Base-by-base conservation (phyloP, 2,329 filamentous ascomycete species). In the Colletotrichum nymphaeae region DNA sequence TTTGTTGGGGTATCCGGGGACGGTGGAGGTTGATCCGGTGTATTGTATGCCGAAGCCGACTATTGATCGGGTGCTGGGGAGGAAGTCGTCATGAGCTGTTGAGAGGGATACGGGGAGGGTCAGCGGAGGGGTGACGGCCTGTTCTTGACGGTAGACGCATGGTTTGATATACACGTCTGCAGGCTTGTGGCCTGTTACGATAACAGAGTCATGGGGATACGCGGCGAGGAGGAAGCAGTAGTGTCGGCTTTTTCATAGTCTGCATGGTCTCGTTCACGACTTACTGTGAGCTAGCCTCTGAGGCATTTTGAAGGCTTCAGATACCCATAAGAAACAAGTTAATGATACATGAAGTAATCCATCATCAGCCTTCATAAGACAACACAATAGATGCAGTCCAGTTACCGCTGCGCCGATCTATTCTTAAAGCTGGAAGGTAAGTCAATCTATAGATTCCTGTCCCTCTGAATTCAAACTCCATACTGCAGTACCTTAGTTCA, bases 11-110 rank as follows among this genome's bases (percentile, higher is more conserved):
- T 94, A 93, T 79, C 91, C 93, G 7, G 94, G 92, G 1, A 84
- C 98, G 56, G 89, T 93, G 78, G 91, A 93, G 73, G 93, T 99
- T 65, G 94, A 99, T 81, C 94, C 97, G 37, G 90, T 94, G 57
- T 99, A 98, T 79, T 95, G 93, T 81, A 91, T 95, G 89, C 94
- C 94, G 1, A 93, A 90, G 82, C 86, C 88, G 69, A 89, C 92
- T 60, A 91, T 89, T 58, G 85, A 90, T 73, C 90, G 88, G 78
- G 85, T 91, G n/a, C 79, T 92, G 79, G 83, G 71, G 5, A 63
- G 42, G 24, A 73, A 56, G 46, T n/a, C 22, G 56, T 52, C 37
- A 28, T 19, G 56, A 26, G 22, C 5, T 2, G 46, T 67, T 14
- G 46, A 60, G 11, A 26, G 14, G 35, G 14, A n/a, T 30, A 37